Evolutionary conservation across 2,329 filamentous ascomycete species (phyloP), one percentile per base, ranked within the genome.

Genomic region (Calonectria pseudoturangicola): DNA sequence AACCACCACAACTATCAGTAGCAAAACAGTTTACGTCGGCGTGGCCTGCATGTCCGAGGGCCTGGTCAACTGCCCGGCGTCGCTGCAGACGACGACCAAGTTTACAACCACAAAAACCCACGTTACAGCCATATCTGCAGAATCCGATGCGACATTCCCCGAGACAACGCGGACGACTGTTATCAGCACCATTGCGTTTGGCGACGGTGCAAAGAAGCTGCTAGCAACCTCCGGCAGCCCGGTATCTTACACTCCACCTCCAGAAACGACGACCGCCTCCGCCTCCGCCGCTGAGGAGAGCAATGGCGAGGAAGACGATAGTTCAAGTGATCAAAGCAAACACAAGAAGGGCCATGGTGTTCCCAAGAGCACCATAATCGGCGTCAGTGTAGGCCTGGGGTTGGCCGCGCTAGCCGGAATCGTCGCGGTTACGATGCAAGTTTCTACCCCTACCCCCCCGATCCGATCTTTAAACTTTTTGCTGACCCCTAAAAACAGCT

Each of bases 21-120:
- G 84, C 0, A 79, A 82, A 6, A 81, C 85, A 2, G 87, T 84
- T 0, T 87, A 87, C 63, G 86, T 84, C 0, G 88, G 84, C n/a
- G 79, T 86, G 1, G 81, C 79, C 10, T 92, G 89, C 76, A 41
- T 80, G 18, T 84, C 85, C 0, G 76, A 83, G 0, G 86, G 84
- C 0, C 69, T 89, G 0, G 75, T 86, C 39, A 86, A 88, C 75
- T 92, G 90, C 72, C 89, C 90, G 0, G 85, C 79, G 0, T 89
- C 88, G 0, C 81, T 87, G 16, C 89, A 90, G 76, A 85, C 79
- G 16, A 87, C 88, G 0, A 82, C 82, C 1, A 84, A 84, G 18
- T 81, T 81, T 2, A 82, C 81, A 0, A 83, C 80, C 0, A 87
- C 83, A 0, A 80, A 80, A 18, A 89, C 87, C 0, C 75, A 85